Evolutionary conservation across 1,139 yeast species (phyloP).

Genomic region (Scheffersomyces parashehatae): DNA sequence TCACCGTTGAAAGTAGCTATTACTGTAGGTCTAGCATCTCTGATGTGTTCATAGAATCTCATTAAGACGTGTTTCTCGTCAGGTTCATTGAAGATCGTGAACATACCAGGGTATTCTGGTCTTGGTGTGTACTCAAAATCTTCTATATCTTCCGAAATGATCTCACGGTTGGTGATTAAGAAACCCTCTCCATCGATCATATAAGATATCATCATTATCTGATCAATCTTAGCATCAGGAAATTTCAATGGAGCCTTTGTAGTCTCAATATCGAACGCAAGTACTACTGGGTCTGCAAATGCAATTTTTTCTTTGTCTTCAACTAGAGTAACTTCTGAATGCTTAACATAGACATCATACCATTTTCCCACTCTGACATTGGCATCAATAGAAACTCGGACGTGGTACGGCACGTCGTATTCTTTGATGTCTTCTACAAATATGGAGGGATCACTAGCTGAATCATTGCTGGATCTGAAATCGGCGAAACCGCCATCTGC

Average conservation of each 20-base stretch:
- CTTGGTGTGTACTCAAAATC: slow-evolving; percentile 98
- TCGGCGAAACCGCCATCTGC: slow-evolving; percentile 6
- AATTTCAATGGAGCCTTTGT: slow-evolving; percentile 95
- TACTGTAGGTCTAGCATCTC: slow-evolving; percentile 88
- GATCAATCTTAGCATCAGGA: slow-evolving; percentile 92
- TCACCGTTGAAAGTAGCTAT: slow-evolving; percentile 98
- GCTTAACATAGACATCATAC: slow-evolving; percentile 76
- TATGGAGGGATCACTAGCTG: slow-evolving; percentile 55
- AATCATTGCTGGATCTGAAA: slow-evolving; percentile 11
- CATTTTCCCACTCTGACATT: slow-evolving; percentile 92
- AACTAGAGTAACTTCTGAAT: slow-evolving; percentile 54
- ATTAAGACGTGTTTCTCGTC: slow-evolving; percentile 75
- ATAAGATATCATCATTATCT: slow-evolving; percentile 98
- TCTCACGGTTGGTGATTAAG: slow-evolving; percentile 89
- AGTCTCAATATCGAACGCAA: slow-evolving; percentile 98
- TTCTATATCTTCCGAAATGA: slow-evolving; percentile 90
- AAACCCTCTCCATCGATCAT: slow-evolving; percentile 99
- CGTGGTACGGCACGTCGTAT: slow-evolving; percentile 96
- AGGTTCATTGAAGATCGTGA: slow-evolving; percentile 86
- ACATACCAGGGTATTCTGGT: slow-evolving; percentile 91
- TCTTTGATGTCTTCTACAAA: slow-evolving; percentile 81
- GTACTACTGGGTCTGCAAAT: slow-evolving; percentile 95
- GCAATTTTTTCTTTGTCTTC: slow-evolving; percentile 79
- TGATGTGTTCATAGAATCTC: slow-evolving; percentile 85
- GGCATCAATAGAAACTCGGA: slow-evolving; percentile 87